Percentiles rank a stretch among this genome's conserved stretches.
These are phyloP conservation scores for Tagetes patula DNA, from an alignment of 129 eudicot species.

Conservation along the genomic window DNA sequence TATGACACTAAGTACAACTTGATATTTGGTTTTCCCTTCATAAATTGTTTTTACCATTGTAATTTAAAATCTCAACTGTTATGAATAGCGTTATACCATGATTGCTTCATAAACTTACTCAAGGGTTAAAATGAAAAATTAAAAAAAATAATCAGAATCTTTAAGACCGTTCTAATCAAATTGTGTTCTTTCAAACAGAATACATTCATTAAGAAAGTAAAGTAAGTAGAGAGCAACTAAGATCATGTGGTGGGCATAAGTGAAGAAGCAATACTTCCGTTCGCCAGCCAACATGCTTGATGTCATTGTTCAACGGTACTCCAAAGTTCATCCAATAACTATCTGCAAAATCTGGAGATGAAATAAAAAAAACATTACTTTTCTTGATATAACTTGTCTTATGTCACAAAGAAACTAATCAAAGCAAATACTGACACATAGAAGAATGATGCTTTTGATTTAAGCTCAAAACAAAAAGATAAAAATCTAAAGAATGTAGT, in stretches of 20 bases:
- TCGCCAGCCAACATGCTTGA: conserved; percentile 92
- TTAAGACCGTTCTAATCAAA: background rate
- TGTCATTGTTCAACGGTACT: conserved; percentile 58
- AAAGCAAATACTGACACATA: background rate
- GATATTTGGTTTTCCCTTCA: conserved; percentile 4
- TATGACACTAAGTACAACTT: background rate
- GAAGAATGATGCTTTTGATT: background rate
- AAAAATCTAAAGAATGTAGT: background rate
- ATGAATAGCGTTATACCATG: background rate
- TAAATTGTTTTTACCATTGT: background rate
- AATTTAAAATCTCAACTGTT: conserved; percentile 7
- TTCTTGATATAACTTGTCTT: background rate
- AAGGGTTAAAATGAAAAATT: background rate
- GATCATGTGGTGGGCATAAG: background rate
- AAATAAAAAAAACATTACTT: background rate
- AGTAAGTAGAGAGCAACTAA: background rate
- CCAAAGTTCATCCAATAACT: conserved; percentile 68
- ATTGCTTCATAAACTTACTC: background rate
- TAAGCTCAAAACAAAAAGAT: background rate
- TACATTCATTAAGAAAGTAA: background rate
- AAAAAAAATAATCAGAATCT: background rate
- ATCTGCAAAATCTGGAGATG: conserved; percentile 35
- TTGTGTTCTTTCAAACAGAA: background rate
- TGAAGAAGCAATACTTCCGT: conserved; percentile 54
- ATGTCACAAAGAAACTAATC: conserved; percentile 12